Conservation (phyloP, 1,284 basidiomycete genomes). For the Amylostereum chailletii region DNA sequence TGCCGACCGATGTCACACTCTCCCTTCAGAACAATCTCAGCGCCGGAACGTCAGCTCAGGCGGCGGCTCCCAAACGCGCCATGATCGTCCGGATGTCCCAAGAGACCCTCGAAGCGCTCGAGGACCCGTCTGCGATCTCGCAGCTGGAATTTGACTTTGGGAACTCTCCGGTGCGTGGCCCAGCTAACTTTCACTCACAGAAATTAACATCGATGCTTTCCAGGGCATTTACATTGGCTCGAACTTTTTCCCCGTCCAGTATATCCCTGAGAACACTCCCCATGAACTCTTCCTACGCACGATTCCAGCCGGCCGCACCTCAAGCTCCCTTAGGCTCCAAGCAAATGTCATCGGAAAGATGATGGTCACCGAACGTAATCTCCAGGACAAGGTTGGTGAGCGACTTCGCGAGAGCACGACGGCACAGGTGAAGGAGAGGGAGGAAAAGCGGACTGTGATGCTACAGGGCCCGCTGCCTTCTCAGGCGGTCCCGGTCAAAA, state of each 20-base stretch:
- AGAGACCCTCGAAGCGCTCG: conserved; percentile 58
- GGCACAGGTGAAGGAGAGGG: neutral
- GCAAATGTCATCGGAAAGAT: conserved; percentile 65
- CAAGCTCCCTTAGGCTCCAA: conserved; percentile 58
- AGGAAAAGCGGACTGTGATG: neutral
- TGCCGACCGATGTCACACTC: conserved; percentile 43
- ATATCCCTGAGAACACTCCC: conserved; percentile 39
- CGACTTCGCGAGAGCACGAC: neutral
- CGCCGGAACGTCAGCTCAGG: conserved; percentile 43
- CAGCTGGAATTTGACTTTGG: conserved; percentile 53
- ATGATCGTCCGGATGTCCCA: conserved; percentile 65
- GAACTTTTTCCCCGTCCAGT: conserved; percentile 49
- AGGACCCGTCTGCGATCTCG: conserved; percentile 35
- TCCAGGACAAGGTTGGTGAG: neutral
- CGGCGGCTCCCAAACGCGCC: conserved; percentile 51
- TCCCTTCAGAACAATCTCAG: conserved; percentile 47
- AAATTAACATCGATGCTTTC: neutral
- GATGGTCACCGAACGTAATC: conserved; percentile 15
- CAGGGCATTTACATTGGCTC: conserved; percentile 62
- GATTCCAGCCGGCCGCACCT: conserved; percentile 44
- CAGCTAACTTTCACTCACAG: neutral
- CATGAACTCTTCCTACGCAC: conserved; percentile 68
- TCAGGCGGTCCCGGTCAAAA: neutral
- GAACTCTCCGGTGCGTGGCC: conserved; percentile 37
- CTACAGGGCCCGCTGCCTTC: neutral